Percentiles rank a stretch among this genome's conserved stretches.
Conservation (phyloP, 306 rosid genomes). For the Rubus idaeus region DNA sequence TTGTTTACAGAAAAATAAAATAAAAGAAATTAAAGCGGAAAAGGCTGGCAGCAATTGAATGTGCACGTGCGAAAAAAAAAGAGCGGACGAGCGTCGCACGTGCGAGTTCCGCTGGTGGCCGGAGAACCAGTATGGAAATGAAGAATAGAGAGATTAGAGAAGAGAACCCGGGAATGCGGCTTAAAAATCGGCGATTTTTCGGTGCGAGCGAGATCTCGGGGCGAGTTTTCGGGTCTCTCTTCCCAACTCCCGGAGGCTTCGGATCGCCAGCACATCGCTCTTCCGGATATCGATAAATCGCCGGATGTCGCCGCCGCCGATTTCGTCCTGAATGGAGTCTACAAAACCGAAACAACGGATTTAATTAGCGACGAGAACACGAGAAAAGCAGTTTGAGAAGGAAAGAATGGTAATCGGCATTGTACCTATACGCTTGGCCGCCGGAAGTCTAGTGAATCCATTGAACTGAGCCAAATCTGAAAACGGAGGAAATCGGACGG, state of each 20-base stretch:
- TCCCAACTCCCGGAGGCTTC: slow-evolving; percentile 57
- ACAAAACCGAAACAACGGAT: not conserved
- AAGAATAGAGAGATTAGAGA: not conserved
- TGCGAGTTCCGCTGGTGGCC: slow-evolving; percentile 17
- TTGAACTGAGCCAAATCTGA: slow-evolving; percentile 74
- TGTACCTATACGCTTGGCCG: slow-evolving; percentile 40
- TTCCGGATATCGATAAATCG: slow-evolving; percentile 34
- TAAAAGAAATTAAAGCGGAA: not conserved
- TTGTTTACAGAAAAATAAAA: slow-evolving; percentile 2
- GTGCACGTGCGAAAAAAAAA: slow-evolving; percentile 23
- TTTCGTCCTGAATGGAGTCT: slow-evolving; percentile 36
- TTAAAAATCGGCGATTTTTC: slow-evolving; percentile 83
- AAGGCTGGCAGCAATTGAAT: not conserved
- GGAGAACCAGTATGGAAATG: slow-evolving; percentile 14
- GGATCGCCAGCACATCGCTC: slow-evolving; percentile 58
- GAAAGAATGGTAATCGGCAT: slow-evolving; percentile 19
- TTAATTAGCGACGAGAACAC: not conserved
- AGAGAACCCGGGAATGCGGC: slow-evolving; percentile 18
- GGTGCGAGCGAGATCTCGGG: slow-evolving; percentile 47
- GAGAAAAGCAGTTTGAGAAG: not conserved
- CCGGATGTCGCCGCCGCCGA: slow-evolving; percentile 29
- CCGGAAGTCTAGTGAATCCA: slow-evolving; percentile 36
- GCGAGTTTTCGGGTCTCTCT: slow-evolving; percentile 39
- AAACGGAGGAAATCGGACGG: not conserved
- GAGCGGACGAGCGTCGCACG: slow-evolving; percentile 13